Evolutionary conservation across 805 yeast genomes (phyloP).

Genomic region (Hanseniaspora osmophila): DNA sequence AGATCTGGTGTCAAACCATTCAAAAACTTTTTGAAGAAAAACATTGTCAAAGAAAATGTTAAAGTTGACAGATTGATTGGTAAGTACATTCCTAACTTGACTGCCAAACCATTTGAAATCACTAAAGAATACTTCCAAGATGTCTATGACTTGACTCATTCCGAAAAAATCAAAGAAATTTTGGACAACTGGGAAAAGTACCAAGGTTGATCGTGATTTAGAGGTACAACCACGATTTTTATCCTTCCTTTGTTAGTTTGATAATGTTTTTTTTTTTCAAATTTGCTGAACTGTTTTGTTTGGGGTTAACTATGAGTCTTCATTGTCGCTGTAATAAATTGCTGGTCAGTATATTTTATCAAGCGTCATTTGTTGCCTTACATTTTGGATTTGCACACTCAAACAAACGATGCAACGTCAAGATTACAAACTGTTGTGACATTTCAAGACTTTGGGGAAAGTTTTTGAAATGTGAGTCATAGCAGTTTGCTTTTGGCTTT

Average conservation of each 20-base stretch:
- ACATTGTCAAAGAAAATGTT: constrained; percentile 86
- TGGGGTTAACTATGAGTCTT: too few relatives aligned
- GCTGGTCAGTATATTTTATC: too few relatives aligned
- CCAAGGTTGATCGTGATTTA: constrained; percentile 21
- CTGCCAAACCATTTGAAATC: constrained; percentile 92
- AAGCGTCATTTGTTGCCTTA: too few relatives aligned
- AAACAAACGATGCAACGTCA: neutral
- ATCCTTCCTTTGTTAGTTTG: neutral
- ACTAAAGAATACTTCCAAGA: constrained; percentile 95
- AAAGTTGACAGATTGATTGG: constrained; percentile 87
- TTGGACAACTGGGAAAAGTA: constrained; percentile 92
- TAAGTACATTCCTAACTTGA: constrained; percentile 95
- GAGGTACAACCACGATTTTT: neutral
- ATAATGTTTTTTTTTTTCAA: neutral
- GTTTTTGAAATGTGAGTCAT: neutral
- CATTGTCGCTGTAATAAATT: too few relatives aligned
- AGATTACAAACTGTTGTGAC: neutral
- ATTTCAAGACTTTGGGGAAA: neutral
- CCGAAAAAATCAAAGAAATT: constrained; percentile 79
- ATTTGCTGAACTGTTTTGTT: too few relatives aligned
- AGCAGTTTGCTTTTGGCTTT: neutral
- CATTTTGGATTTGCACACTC: too few relatives aligned
- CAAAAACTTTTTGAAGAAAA: constrained; percentile 92
- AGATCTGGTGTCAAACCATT: constrained; percentile 98
- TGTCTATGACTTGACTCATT: constrained; percentile 81